Conservation (phyloP, 106 monocot species). For the Xerophyta viscosa region DNA sequence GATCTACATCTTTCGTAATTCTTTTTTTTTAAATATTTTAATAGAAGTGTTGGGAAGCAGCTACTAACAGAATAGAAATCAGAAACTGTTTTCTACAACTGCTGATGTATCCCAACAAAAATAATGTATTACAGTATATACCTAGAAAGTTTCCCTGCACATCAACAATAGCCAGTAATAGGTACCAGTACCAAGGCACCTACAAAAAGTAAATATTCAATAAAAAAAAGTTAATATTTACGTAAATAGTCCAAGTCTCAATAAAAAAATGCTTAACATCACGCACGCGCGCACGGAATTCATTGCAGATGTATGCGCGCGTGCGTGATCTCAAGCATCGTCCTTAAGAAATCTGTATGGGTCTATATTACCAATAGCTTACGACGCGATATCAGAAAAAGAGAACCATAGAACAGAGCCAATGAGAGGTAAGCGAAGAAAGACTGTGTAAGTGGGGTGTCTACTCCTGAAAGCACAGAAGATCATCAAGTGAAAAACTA, state of each 20-base stretch:
- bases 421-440: slow-evolving; percentile 30
- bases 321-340: no score
- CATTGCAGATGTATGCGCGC: no score
- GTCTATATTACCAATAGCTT: slow-evolving; percentile 22
- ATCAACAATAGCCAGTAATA: slow-evolving; percentile 47
- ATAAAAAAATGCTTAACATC: no score
- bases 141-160: slow-evolving; percentile 66
- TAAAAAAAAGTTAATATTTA: no score
- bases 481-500: background rate
- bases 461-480: slow-evolving; percentile 31
- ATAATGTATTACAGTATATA: slow-evolving; percentile 5
- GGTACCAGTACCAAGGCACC: slow-evolving; percentile 81
- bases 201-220: slow-evolving; percentile 8
- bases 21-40: no score
- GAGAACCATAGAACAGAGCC: slow-evolving; percentile 25
- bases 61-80: no score
- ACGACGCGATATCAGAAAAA: slow-evolving; percentile 15
- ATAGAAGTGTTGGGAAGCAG: no score
- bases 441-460: slow-evolving; percentile 55
- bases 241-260: no score
- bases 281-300: no score
- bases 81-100: no score
- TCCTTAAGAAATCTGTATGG: background rate
- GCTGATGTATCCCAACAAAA: no score
- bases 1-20: no score